Percentiles rank a stretch among this genome's conserved stretches.
phyloP scores from a whole-genome alignment of 805 yeast species.

The Wickerhamomyces ciferrii region DNA sequence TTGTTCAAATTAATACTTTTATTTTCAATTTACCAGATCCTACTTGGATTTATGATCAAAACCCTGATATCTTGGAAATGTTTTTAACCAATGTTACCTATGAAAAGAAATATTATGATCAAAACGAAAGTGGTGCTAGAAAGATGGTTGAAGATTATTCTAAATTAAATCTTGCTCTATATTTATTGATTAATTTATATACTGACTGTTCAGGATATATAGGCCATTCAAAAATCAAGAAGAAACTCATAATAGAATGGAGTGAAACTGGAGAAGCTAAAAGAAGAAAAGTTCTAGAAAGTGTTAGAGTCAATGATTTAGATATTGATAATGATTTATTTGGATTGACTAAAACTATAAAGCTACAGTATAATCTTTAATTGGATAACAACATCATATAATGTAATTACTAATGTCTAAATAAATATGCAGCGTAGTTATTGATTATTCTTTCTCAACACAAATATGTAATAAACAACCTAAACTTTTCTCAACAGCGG shows the following conservation, averaged over 20 bases:
- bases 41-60: conserved; percentile 6
- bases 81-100: conserved; percentile 11
- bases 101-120: conserved; percentile 4
- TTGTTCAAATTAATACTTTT: conserved; percentile 15
- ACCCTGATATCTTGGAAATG: conserved; percentile 1
- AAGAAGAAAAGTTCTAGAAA: background rate
- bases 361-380: background rate
- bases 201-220: conserved; percentile 1
- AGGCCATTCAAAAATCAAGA: background rate
- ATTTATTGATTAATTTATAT: conserved; percentile 14
- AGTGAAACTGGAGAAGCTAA: background rate
- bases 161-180: conserved; percentile 7
- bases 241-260: background rate
- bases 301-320: background rate
- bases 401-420: too few species aligned
- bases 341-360: background rate
- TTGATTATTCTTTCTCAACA: conserved; percentile 28
- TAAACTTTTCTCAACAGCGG: conserved; percentile 59
- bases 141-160: conserved; percentile 8
- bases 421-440: background rate
- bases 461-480: conserved; percentile 53
- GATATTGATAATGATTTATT: background rate
- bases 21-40: conserved; percentile 1
- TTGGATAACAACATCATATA: background rate
- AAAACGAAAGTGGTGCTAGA: conserved; percentile 1